Percentiles rank a stretch among this genome's conserved stretches.
Conservation (phyloP, 352 stramenopile species). For the Poterioochromonas sp. region DNA sequence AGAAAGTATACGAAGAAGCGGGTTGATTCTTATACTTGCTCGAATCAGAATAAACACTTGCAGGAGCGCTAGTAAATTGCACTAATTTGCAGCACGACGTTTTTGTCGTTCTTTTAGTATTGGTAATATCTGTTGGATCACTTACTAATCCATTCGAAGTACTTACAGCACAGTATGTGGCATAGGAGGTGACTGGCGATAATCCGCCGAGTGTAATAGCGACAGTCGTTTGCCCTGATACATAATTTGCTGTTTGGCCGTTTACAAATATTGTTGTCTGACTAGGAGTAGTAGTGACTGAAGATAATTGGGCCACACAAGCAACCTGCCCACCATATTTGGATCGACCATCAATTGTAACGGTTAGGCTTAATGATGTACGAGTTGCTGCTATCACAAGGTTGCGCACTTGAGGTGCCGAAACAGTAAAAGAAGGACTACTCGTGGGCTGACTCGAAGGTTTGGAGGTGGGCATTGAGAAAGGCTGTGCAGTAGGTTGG, state of each 20-base stretch:
- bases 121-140: background rate
- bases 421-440: background rate
- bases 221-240: background rate
- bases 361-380: background rate
- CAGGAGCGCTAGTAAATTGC: background rate
- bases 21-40: background rate
- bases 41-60: background rate
- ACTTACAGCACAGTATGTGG: background rate
- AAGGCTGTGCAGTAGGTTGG: too few relatives aligned
- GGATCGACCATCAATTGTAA: background rate
- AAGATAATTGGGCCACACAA: background rate
- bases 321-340: background rate
- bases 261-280: background rate
- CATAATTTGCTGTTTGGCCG: background rate
- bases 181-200: background rate
- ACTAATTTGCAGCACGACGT: slow-evolving; percentile 19
- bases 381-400: background rate
- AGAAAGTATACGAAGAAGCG: background rate
- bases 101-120: background rate
- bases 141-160: background rate
- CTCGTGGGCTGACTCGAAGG: background rate
- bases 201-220: background rate
- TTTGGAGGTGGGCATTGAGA: background rate
- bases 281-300: background rate
- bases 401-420: too few relatives aligned